Evolutionary conservation across 805 yeast species (phyloP).

Genomic region (Nakazawaea ishiwadae): DNA sequence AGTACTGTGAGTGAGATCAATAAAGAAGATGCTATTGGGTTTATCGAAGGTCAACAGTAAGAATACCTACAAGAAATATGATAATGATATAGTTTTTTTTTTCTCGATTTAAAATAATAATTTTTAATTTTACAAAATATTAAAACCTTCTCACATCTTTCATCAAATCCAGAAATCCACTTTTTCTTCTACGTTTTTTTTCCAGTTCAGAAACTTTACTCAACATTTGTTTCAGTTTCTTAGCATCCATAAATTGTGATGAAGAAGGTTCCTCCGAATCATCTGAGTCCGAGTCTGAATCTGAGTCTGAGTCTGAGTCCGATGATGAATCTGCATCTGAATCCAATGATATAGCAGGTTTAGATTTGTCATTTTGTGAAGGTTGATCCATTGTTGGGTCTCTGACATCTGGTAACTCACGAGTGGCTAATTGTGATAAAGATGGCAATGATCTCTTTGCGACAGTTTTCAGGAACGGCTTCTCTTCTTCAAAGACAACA

Average conservation of each 20-base stretch:
- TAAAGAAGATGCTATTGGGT: conserved; percentile 70
- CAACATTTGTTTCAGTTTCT: conserved; percentile 36
- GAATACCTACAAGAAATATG: too few relatives aligned
- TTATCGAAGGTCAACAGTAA: conserved; percentile 65
- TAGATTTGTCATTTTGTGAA: too few relatives aligned
- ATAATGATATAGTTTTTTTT: too few relatives aligned
- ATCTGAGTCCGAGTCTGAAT: conserved; percentile 16
- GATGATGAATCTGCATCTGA: conserved; percentile 16
- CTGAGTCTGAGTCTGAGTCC: conserved; percentile 16
- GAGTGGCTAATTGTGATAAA: conserved; percentile 52
- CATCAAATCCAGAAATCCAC: conserved; percentile 45
- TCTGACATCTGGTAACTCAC: conserved; percentile 66
- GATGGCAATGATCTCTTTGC: conserved; percentile 31
- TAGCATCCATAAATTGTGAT: conserved; percentile 36
- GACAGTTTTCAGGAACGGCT: conserved; percentile 10
- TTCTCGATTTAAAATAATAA: too few relatives aligned
- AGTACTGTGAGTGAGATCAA: conserved; percentile 72
- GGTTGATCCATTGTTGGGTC: conserved; percentile 39
- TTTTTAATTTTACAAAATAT: too few relatives aligned
- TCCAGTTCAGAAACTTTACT: conserved; percentile 28
- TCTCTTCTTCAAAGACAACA: neutral
- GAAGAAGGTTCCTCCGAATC: conserved; percentile 6
- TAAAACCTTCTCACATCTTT: conserved; percentile 41
- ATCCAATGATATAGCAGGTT: too few relatives aligned
- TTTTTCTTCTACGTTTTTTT: conserved; percentile 24